A percentile compares a stretch with the other conserved stretches of the same genome.
Conservation (phyloP, 495 filamentous ascomycete species). For the Penicillium tannophilum region DNA sequence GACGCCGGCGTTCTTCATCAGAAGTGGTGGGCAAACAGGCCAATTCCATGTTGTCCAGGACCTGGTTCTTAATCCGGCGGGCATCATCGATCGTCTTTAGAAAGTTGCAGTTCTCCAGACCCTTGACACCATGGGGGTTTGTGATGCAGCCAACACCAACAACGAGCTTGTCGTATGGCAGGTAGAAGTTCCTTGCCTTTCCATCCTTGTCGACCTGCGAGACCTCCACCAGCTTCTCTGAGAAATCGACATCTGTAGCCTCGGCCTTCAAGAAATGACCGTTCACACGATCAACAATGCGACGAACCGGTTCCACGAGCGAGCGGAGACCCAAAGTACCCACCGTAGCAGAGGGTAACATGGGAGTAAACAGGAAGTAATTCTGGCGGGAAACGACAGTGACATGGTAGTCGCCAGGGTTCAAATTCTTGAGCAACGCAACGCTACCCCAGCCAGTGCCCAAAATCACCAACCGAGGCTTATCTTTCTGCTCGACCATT, state of each 20-base stretch:
- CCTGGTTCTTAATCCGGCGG: conserved; percentile 79
- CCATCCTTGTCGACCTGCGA: conserved; percentile 72
- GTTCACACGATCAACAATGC: conserved; percentile 72
- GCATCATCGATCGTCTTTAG: conserved; percentile 94
- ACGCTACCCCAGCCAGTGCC: conserved; percentile 97
- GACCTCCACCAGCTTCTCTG: conserved; percentile 85
- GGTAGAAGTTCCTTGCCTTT: conserved; percentile 76
- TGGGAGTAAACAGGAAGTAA: conserved; percentile 97
- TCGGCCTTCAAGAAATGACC: conserved; percentile 89
- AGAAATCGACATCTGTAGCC: conserved; percentile 89
- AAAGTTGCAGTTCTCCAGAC: conserved; percentile 91
- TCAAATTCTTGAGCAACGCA: conserved; percentile 84
- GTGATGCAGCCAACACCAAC: conserved; percentile 90
- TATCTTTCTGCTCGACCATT: conserved; percentile 70
- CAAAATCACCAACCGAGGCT: conserved; percentile 88
- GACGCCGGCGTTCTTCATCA: conserved; percentile 82
- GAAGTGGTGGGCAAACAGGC: conserved; percentile 91
- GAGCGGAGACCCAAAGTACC: conserved; percentile 90
- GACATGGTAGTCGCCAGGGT: conserved; percentile 89
- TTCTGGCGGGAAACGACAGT: conserved; percentile 93
- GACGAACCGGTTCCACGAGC: conserved; percentile 87
- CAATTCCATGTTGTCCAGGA: conserved; percentile 89
- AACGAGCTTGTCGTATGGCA: conserved; percentile 98
- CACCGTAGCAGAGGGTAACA: conserved; percentile 95
- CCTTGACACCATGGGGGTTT: conserved; percentile 94